These are phyloP conservation scores for Phytophthora niederhauseri DNA, from an alignment of 352 stramenopile genomes.

Conservation along the genomic window DNA sequence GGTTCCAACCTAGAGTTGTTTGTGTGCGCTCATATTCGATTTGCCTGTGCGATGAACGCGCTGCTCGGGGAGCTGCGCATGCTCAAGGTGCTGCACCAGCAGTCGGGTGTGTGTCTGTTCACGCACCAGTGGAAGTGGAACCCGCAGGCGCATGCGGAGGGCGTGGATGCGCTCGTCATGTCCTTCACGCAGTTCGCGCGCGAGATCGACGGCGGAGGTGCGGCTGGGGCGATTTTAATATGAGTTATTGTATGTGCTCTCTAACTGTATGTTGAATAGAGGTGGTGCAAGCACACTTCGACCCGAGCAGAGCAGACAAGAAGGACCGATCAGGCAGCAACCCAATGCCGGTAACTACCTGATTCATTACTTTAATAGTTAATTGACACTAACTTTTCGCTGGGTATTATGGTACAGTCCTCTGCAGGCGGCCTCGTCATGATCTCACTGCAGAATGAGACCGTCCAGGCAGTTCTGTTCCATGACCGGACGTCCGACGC, in stretches of 20 bases:
- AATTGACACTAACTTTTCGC: neutral
- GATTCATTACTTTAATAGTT: neutral
- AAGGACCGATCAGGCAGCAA: conserved; percentile 32
- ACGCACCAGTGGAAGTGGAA: conserved; percentile 86
- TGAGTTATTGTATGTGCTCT: conserved; percentile 24
- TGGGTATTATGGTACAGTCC: conserved; percentile 24
- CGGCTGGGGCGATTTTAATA: conserved; percentile 3
- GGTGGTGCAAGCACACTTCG: conserved; percentile 75
- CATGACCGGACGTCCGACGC: conserved; percentile 69
- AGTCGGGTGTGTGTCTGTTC: conserved; percentile 77
- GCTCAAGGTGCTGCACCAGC: conserved; percentile 74
- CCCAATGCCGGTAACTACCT: conserved; percentile 27
- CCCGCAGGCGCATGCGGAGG: conserved; percentile 69
- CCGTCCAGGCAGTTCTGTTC: conserved; percentile 76
- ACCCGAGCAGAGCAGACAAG: conserved; percentile 42
- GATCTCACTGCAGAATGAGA: conserved; percentile 67
- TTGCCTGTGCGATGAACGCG: conserved; percentile 32
- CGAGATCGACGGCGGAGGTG: conserved; percentile 84
- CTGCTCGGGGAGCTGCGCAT: conserved; percentile 61
- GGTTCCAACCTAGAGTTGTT: neutral
- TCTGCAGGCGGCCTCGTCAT: conserved; percentile 66
- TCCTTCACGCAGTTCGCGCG: conserved; percentile 86
- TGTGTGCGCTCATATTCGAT: neutral
- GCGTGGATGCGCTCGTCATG: conserved; percentile 79
- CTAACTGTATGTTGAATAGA: conserved; percentile 45